phyloP scores from a whole-genome alignment of 176 grass and related monocot genomes.

The Oryza glumipatula region DNA sequence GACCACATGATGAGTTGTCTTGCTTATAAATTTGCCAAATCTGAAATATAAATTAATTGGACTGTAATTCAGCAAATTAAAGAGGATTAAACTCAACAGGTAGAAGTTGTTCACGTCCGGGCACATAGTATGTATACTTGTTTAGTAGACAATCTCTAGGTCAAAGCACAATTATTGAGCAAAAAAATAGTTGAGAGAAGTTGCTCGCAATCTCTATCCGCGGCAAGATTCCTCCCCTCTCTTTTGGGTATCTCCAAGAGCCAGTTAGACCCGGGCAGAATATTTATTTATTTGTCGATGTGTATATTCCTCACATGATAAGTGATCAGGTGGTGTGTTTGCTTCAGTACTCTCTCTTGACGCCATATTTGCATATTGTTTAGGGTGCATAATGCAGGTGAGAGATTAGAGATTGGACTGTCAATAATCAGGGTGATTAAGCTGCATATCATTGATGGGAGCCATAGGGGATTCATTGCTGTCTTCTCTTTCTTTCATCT shows the following conservation, averaged over 20 bases:
- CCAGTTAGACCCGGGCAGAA: conserved; percentile 33
- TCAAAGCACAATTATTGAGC: conserved; percentile 58
- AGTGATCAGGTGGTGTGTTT: conserved; percentile 23
- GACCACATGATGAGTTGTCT: conserved; percentile 20
- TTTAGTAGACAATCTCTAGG: conserved; percentile 10
- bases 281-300: not conserved
- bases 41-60: not conserved
- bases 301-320: conserved; percentile 23
- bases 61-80: not conserved
- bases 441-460: not conserved
- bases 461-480: not conserved
- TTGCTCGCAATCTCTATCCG: conserved; percentile 48
- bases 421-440: not conserved
- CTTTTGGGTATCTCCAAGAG: conserved; percentile 54
- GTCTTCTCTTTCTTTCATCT: too few relatives aligned
- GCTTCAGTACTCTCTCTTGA: not conserved
- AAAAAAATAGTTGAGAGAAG: conserved; percentile 7
- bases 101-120: conserved; percentile 15
- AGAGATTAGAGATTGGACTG: not conserved
- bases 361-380: not conserved
- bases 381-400: conserved; percentile 41
- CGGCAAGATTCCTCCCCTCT: conserved; percentile 34
- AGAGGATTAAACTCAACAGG: not conserved
- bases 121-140: not conserved
- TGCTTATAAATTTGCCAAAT: conserved; percentile 33